phyloP scores from a whole-genome alignment of 352 stramenopile genomes.

The Pythium dissimile region DNA sequence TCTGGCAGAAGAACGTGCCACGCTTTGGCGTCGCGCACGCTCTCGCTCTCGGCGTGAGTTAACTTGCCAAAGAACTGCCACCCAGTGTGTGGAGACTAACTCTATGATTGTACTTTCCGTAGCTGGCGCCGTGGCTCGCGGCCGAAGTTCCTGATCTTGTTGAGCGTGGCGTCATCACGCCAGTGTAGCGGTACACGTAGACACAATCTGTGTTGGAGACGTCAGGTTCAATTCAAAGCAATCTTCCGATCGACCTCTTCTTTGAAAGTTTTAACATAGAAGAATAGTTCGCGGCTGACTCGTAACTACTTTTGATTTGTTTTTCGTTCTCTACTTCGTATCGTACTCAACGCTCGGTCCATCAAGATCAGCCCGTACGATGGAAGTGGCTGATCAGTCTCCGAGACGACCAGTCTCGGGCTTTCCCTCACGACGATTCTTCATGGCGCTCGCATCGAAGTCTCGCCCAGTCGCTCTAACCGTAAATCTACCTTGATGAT shows the following conservation, averaged over 20 bases:
- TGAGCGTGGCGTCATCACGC: constrained; percentile 68
- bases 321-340: background rate
- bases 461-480: constrained; percentile 1
- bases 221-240: background rate
- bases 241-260: constrained; percentile 19
- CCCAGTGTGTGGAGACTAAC: too few relatives aligned
- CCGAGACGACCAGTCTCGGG: too few relatives aligned
- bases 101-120: background rate
- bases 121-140: constrained; percentile 85
- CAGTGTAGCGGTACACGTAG: constrained; percentile 34
- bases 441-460: background rate
- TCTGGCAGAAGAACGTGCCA: constrained; percentile 88
- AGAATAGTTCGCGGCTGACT: too few relatives aligned
- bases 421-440: too few relatives aligned
- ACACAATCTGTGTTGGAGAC: background rate
- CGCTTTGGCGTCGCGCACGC: constrained; percentile 85
- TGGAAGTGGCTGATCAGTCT: too few relatives aligned
- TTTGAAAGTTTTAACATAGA: too few relatives aligned
- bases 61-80: too few relatives aligned
- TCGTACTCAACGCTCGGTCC: background rate
- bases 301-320: background rate
- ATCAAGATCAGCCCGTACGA: too few relatives aligned
- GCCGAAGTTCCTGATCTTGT: constrained; percentile 85
- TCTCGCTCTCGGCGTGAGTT: constrained; percentile 71
- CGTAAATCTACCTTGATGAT: background rate